phyloP scores from a whole-genome alignment of 1,284 basidiomycete genomes.

The Ganoderma lingzhi region DNA sequence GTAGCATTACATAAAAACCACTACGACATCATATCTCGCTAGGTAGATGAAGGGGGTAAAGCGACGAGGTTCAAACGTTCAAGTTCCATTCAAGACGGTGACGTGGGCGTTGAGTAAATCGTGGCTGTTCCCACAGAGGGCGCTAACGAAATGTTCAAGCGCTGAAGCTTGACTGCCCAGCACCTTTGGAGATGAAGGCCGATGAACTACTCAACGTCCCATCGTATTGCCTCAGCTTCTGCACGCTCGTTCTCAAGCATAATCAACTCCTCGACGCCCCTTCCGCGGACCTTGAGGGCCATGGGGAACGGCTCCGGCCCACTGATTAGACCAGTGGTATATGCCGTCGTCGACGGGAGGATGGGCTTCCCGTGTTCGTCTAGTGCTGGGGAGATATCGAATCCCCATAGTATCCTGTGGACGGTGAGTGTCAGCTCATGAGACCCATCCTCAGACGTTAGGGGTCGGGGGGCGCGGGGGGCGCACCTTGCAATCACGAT shows the following conservation, averaged over 20 bases:
- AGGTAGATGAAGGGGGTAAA: not conserved
- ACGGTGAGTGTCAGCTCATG: not conserved
- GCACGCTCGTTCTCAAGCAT: not conserved
- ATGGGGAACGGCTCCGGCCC: not conserved
- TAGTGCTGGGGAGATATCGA: not conserved
- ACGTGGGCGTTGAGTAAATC: slow-evolving; percentile 5
- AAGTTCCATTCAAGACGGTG: not conserved
- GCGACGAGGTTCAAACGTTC: not conserved
- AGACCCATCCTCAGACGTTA: not conserved
- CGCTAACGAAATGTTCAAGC: no score
- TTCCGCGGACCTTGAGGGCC: not conserved
- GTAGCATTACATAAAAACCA: no score
- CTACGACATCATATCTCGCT: no score
- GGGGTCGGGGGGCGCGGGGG: not conserved
- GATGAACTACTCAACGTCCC: not conserved
- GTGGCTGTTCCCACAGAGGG: not conserved
- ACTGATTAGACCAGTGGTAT: not conserved
- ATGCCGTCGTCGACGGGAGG: not conserved
- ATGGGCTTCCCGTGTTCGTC: not conserved
- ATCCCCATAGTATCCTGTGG: not conserved
- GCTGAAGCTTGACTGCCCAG: no score
- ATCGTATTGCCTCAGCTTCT: not conserved
- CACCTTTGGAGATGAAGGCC: no score
- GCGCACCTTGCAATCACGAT: slow-evolving; percentile 30
- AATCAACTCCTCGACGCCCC: not conserved